Evolutionary conservation across 2,329 filamentous ascomycete genomes (phyloP).

Genomic region (Calonectria ilicicola): DNA sequence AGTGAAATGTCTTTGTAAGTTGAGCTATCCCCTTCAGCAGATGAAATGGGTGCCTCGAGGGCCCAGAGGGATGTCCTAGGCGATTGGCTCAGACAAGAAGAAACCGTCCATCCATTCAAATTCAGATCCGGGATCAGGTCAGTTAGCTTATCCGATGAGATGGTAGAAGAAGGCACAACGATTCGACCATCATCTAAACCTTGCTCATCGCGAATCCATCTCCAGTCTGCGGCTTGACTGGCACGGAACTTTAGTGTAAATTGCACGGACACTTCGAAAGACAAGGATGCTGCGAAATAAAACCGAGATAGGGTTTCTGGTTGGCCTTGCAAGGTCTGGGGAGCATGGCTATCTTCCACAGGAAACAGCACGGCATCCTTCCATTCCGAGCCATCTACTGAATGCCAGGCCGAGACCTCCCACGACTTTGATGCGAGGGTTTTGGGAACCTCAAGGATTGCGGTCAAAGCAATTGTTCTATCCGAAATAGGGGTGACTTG

Average conservation of each 20-base stretch:
- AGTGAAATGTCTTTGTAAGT: slow-evolving; percentile 67
- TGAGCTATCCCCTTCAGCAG: slow-evolving; percentile 69
- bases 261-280: slow-evolving; percentile 60
- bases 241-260: slow-evolving; percentile 81
- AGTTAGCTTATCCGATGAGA: slow-evolving; percentile 55
- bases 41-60: slow-evolving; percentile 67
- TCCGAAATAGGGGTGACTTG: slow-evolving; percentile 74
- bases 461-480: slow-evolving; percentile 69
- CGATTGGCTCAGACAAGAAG: slow-evolving; percentile 71
- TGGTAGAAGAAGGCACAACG: slow-evolving; percentile 52
- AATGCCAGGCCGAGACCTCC: slow-evolving; percentile 82
- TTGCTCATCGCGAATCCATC: slow-evolving; percentile 76
- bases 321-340: slow-evolving; percentile 63
- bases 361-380: slow-evolving; percentile 60
- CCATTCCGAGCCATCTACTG: slow-evolving; percentile 66
- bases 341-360: slow-evolving; percentile 42
- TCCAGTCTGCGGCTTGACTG: slow-evolving; percentile 67
- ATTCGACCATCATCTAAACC: slow-evolving; percentile 74
- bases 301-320: slow-evolving; percentile 47
- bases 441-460: slow-evolving; percentile 75
- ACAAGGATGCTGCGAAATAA: slow-evolving; percentile 67
- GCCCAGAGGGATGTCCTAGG: slow-evolving; percentile 78
- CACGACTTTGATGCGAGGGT: slow-evolving; percentile 69
- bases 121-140: slow-evolving; percentile 71
- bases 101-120: slow-evolving; percentile 62